Base-by-base conservation (phyloP, 495 filamentous ascomycete species). In the Hypoxylon crocopeplum region DNA sequence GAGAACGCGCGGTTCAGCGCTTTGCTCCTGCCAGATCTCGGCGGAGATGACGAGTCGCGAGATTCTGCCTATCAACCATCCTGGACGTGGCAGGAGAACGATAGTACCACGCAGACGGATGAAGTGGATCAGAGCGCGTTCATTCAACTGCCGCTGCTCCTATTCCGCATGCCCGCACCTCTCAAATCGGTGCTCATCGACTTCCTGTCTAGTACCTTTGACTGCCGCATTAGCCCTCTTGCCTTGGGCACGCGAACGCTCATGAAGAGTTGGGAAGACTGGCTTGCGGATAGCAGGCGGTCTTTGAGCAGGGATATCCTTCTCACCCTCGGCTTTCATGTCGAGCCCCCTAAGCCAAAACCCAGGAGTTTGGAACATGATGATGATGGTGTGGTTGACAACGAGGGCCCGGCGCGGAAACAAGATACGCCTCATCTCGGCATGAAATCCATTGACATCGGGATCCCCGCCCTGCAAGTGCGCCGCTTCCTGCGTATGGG, bases 201-300 rank as follows among this genome's bases (percentile, higher is more conserved):
- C n/a, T 81, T 79, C 37, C 60, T 81, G n/a, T 67, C 71, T 0
- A 72, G 53, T 15, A 63, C 70, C 2, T 81, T 80, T 44, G 78
- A 81, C 69, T 79, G 76, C 47, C 77, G 77, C 37, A 68, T 79
- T 30, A 77, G 68, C 21, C 56, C 75, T 16, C 61, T 79, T 12
- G 63, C 69, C 7, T 52, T 80, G 6, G 77, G 78, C 7, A 81
- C 77, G 0, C 64, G 72, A 41, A 76, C 72, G 1, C 60, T 81
- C 7, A 57, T 77, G 2, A 32, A 46, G 1, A 59, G 61, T 7
- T 75, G 70, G 74, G 78, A 81, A 41, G 32, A 56, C 2, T 81
- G 78, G 77, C 61, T 77, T 19, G 30, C 53, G n/a, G 39, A 71
- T 5, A 63, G 57, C 0, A 64, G 54, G 20, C 45, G 60, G 0